phyloP scores from a whole-genome alignment of 345 rosid genomes.

The Litchi chinensis region DNA sequence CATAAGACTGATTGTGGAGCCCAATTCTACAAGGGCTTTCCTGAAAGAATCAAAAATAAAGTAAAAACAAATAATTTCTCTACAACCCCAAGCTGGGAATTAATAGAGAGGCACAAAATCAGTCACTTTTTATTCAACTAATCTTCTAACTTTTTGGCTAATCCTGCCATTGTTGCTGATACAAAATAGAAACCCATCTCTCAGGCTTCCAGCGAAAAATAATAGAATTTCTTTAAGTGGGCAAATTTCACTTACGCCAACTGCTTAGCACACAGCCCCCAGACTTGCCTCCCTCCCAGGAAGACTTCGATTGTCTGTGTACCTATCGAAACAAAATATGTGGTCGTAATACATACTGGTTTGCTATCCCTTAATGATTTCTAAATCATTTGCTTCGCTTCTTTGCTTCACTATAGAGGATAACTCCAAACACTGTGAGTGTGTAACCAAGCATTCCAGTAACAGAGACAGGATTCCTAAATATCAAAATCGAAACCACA shows the following conservation, averaged over 20 bases:
- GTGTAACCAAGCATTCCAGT: slow-evolving; percentile 97
- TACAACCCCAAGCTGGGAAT: slow-evolving; percentile 36
- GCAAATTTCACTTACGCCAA: slow-evolving; percentile 33
- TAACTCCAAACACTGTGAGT: slow-evolving; percentile 89
- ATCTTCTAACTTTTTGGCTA: slow-evolving; percentile 34
- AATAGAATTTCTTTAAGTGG: slow-evolving; percentile 19
- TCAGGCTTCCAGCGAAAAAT: slow-evolving; percentile 36
- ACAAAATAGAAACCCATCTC: slow-evolving; percentile 40
- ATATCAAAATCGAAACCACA: slow-evolving; percentile 91
- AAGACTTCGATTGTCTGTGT: slow-evolving; percentile 27
- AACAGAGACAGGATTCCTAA: slow-evolving; percentile 94
- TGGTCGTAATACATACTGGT: background rate
- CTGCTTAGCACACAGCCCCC: slow-evolving; percentile 19
- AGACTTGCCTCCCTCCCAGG: slow-evolving; percentile 12
- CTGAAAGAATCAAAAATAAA: slow-evolving; percentile 43
- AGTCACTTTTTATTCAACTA: slow-evolving; percentile 42
- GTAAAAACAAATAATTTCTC: slow-evolving; percentile 38
- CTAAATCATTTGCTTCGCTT: slow-evolving; percentile 75
- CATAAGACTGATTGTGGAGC: slow-evolving; percentile 40
- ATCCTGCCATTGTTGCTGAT: slow-evolving; percentile 48
- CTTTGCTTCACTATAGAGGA: slow-evolving; percentile 97
- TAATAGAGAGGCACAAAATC: slow-evolving; percentile 33
- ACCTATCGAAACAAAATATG: slow-evolving; percentile 30
- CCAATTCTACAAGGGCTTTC: slow-evolving; percentile 42
- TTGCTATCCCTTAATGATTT: background rate